Evolutionary conservation across 257 asterid genomes (phyloP).

Genomic region (Solanum habrochaites): DNA sequence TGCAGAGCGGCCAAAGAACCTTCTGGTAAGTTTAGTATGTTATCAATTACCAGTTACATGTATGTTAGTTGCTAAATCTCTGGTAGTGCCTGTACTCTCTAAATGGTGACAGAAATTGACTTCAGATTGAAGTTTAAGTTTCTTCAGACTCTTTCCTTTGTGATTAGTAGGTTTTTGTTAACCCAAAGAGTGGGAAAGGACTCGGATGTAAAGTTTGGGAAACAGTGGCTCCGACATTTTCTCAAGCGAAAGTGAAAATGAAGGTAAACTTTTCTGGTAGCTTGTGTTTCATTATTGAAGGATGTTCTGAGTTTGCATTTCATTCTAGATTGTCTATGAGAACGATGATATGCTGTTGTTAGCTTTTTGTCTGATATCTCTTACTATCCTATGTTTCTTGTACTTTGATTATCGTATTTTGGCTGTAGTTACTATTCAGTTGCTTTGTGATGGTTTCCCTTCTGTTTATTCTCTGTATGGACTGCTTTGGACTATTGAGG

Average conservation of each 20-base stretch:
- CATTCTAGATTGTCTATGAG: neutral
- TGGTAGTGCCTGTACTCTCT: neutral
- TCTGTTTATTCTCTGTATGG: neutral
- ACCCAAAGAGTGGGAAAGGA: constrained; percentile 93
- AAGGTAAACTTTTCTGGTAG: constrained; percentile 35
- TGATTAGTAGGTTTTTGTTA: constrained; percentile 71
- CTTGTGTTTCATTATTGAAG: neutral
- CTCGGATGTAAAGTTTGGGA: constrained; percentile 81
- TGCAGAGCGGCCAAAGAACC: constrained; percentile 60
- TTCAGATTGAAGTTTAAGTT: constrained; percentile 3
- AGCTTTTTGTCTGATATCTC: neutral
- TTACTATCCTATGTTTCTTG: neutral
- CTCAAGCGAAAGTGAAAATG: constrained; percentile 72
- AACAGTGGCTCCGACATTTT: constrained; percentile 74
- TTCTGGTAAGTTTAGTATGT: constrained; percentile 55
- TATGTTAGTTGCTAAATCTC: neutral
- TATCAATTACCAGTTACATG: neutral
- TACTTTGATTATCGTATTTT: neutral
- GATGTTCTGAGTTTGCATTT: neutral
- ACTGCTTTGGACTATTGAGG: neutral
- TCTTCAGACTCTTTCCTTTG: constrained; percentile 6
- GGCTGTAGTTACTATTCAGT: neutral
- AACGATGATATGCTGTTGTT: neutral
- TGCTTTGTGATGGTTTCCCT: neutral
- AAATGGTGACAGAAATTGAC: constrained; percentile 6